Base-by-base conservation (phyloP, 2,329 filamentous ascomycete genomes). In the Pseudocercospora macadamiae region DNA sequence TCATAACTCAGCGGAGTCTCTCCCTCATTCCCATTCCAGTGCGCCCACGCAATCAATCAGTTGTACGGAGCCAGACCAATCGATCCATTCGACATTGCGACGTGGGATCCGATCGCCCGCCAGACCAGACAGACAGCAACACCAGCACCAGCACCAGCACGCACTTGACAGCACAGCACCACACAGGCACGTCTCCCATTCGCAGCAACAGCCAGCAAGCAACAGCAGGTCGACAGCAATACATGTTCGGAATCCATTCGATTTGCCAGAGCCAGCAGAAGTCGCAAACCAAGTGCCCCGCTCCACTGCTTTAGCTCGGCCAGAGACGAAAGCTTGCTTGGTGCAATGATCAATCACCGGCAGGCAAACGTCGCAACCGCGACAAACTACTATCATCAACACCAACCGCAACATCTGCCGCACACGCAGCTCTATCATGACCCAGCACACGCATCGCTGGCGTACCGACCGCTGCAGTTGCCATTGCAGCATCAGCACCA, bases 401-500 rank as follows among this genome's bases (percentile, higher is more conserved):
- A 57, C 44, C 57, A 51, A 57, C 60, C 56, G 39, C 61, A 42
- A 23, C 64, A 60, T 19, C 60, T 58, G n/a, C 62, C 60, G 34
- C 58, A 57, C n/a, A 57, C 65, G 54, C 62, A 59, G 55, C 60
- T 62, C 39, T 68, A 71, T 59, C 68, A 70, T 67, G 65, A 70
- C 44, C 64, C 64, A 70, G 71, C 68, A 74, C 73, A 68, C 64
- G 63, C 67, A 32, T 65, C 72, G 66, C 72, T 74, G 69, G 71
- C 68, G 64, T 76, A 75, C 62, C 69, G 69, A 64, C 64, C 68
- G 61, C 64, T 71, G 66, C 73, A 70, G 68, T 71, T 76, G 69
- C 72, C 75, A 62, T 68, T 75, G 69, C 75, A 74, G 71, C 69
- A 61, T 28, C 68, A 64, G 69, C 75, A 74, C 71, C 69, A 61